Evolutionary conservation across 345 rosid species (phyloP).

Genomic region (Theobroma cacao): DNA sequence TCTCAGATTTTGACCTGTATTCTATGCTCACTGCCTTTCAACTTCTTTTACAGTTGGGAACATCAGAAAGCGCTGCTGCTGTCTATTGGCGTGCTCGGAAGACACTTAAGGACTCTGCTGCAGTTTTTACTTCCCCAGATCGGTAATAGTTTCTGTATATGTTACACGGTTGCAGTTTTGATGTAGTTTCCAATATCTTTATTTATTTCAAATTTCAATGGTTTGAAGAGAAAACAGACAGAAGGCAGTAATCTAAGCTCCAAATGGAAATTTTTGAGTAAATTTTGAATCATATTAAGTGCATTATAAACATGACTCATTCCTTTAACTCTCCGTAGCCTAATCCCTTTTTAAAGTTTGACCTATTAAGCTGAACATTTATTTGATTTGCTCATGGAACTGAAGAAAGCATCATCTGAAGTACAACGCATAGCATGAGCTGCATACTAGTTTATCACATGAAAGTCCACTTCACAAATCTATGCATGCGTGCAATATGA

Average conservation of each 20-base stretch:
- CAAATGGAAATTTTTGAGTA: background rate
- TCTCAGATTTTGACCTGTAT: background rate
- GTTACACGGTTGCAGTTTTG: constrained; percentile 20
- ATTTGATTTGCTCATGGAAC: too few species aligned
- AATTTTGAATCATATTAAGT: too few species aligned
- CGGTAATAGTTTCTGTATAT: constrained; percentile 11
- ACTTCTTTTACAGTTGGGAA: constrained; percentile 63
- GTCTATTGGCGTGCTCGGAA: constrained; percentile 80
- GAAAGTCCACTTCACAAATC: too few species aligned
- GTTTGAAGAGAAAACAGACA: background rate
- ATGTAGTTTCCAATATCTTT: background rate
- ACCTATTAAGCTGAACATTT: too few species aligned
- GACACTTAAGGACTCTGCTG: constrained; percentile 50
- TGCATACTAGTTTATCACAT: too few species aligned
- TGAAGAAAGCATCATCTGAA: too few species aligned
- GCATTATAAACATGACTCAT: too few species aligned
- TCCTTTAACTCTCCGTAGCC: too few species aligned
- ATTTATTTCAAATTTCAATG: background rate
- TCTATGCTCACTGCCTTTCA: background rate
- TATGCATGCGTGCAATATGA: too few species aligned
- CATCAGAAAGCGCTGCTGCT: constrained; percentile 67
- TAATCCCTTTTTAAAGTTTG: too few species aligned
- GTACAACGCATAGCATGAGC: too few species aligned
- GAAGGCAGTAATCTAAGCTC: background rate
- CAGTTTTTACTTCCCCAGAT: constrained; percentile 19